Conservation (phyloP, 345 rosid species). For the Salix purpurea region DNA sequence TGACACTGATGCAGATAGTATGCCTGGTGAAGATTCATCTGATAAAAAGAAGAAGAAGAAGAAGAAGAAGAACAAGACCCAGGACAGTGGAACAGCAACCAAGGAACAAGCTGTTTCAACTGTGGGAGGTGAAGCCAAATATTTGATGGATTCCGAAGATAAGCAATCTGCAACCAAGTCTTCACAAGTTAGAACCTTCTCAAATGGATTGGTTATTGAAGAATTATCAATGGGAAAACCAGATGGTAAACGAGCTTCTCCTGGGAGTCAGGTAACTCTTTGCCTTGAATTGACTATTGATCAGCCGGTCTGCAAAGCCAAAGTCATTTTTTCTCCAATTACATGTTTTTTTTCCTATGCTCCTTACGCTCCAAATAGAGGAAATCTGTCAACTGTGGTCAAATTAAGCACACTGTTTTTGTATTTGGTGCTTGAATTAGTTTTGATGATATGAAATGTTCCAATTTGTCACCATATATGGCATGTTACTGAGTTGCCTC, state of each 20-base stretch:
- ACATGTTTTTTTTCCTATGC: neutral
- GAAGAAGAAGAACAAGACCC: constrained; percentile 46
- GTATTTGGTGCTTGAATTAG: neutral
- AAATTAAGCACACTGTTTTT: neutral
- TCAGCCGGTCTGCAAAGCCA: neutral
- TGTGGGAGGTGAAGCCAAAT: constrained; percentile 25
- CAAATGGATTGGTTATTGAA: constrained; percentile 83
- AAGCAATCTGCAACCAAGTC: constrained; percentile 41
- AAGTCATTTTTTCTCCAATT: neutral
- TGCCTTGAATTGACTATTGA: neutral
- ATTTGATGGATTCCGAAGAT: constrained; percentile 28
- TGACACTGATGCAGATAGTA: constrained; percentile 22
- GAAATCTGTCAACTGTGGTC: neutral
- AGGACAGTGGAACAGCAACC: constrained; percentile 33
- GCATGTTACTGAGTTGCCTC: constrained; percentile 1
- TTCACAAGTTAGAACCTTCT: constrained; percentile 61
- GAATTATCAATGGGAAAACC: constrained; percentile 87
- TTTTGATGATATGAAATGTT: neutral
- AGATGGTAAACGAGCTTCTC: constrained; percentile 77
- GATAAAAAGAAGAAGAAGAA: constrained; percentile 69
- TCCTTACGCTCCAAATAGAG: neutral
- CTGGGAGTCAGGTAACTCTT: constrained; percentile 60
- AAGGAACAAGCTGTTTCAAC: constrained; percentile 28
- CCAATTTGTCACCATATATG: neutral
- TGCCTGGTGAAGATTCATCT: constrained; percentile 32